A percentile compares a stretch with the other conserved stretches of the same genome.
Conservation (phyloP, 352 stramenopile genomes). For the Phytophthora pini region DNA sequence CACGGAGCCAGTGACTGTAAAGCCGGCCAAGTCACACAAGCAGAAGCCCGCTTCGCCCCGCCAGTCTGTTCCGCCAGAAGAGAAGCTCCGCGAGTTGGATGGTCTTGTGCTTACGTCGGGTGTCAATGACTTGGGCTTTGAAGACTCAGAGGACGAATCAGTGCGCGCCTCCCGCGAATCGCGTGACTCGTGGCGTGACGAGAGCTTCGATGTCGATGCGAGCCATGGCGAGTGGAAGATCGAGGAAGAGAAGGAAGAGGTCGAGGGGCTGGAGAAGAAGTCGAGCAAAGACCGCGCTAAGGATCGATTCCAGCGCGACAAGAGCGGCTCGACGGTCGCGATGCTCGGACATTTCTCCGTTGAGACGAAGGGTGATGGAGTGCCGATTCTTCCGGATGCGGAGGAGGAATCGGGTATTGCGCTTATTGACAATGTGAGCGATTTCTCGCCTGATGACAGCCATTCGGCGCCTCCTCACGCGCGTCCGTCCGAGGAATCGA, state of each 20-base stretch:
- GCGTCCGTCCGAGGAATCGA: conserved; percentile 45
- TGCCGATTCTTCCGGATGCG: conserved; percentile 66
- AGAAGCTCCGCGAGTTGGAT: conserved; percentile 42
- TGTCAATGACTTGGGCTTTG: conserved; percentile 61
- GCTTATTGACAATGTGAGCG: conserved; percentile 61
- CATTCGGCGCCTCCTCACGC: conserved; percentile 44
- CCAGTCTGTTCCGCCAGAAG: conserved; percentile 36
- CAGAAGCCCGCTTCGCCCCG: conserved; percentile 25
- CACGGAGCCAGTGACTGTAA: conserved; percentile 13
- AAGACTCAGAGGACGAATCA: conserved; percentile 45
- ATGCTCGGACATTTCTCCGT: conserved; percentile 81
- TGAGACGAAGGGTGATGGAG: conserved; percentile 51
- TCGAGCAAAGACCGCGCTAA: conserved; percentile 30
- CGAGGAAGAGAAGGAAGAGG: conserved; percentile 39
- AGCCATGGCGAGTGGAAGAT: conserved; percentile 28
- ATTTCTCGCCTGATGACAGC: conserved; percentile 42
- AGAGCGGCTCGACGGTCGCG: conserved; percentile 69
- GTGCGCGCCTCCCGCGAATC: conserved; percentile 37
- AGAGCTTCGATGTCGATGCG: conserved; percentile 47
- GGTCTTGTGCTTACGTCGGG: conserved; percentile 47
- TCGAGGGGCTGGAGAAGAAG: conserved; percentile 6
- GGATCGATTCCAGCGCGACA: conserved; percentile 42
- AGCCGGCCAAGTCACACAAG: conserved; percentile 21
- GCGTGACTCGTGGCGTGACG: conserved; percentile 41
- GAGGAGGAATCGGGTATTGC: conserved; percentile 60